Evolutionary conservation across 768 basidiomycete genomes (phyloP), one percentile per base, ranked within the genome.

Genomic region (Holtermanniella nyarrowii): DNA sequence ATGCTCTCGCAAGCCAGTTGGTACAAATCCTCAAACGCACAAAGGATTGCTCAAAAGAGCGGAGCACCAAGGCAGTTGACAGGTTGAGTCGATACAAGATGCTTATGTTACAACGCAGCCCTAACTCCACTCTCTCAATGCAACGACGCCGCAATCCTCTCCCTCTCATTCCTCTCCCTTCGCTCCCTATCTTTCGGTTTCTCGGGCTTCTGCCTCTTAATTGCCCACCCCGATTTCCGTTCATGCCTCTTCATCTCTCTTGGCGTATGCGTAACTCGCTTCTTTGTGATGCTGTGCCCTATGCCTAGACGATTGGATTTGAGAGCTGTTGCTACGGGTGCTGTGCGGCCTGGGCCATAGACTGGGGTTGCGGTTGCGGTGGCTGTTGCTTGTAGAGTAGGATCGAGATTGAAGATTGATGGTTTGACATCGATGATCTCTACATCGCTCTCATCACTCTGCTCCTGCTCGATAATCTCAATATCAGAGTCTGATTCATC

Each of bases 241-340:
- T 61, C 59, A 13, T 59, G 61, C 23, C 53, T 45, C 21, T 43
- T 20, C 20, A 68, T 68, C 27, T 68, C 63, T 40, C 50, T 27
- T 11, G 44, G 45, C 12, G 55, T 60, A 52, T 68, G 66, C 2
- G 66, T 65, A 12, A 68, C 59, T 42, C 56, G 56, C 45, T 53
- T 52, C 37, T 44, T 54, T 40, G 5, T 45, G 16, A 49, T n/a
- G 5, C 48, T 14, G 1, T 68, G 66, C 5, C 66, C 66, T n/a
- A 68, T 26, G 12, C 66, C 66, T 12, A 61, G 52, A 14, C 57
- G 45, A 52, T 68, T 63, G 27, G 64, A 54, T 49, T 68, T 68
- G 44, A 68, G 54, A 0, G 57, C 42, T 1, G 66, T 68, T 0
- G 66, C 50, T 25, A 68, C 58, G 1, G 66, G 66, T 10, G 66